Conservation (phyloP, 768 basidiomycete species). For the Dentipellis sp. region DNA sequence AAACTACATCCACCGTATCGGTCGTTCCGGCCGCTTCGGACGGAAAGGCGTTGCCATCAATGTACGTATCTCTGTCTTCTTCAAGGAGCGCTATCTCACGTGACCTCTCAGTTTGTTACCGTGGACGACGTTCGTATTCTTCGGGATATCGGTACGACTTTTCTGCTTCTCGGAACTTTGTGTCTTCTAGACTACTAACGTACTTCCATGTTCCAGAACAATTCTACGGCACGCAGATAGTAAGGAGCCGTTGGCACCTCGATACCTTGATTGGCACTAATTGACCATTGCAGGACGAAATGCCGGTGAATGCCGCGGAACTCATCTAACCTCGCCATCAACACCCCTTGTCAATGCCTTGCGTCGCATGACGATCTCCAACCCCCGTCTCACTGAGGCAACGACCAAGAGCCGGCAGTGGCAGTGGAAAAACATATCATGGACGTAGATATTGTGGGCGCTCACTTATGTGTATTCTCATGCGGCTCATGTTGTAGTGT, state of each 20-base stretch:
- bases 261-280: slow-evolving; percentile 14
- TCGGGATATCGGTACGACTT: slow-evolving; percentile 77
- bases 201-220: slow-evolving; percentile 45
- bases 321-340: slow-evolving; percentile 53
- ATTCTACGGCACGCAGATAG: slow-evolving; percentile 95
- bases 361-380: neutral
- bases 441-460: neutral
- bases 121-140: slow-evolving; percentile 94
- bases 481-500: slow-evolving; percentile 1
- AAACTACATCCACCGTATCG: slow-evolving; percentile 99
- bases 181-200: neutral
- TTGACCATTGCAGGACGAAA: slow-evolving; percentile 67
- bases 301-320: slow-evolving; percentile 98
- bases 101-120: slow-evolving; percentile 63
- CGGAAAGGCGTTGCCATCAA: slow-evolving; percentile 99
- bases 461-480: neutral
- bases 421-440: slow-evolving; percentile 54
- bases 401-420: neutral
- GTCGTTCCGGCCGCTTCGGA: slow-evolving; percentile 97
- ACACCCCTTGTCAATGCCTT: neutral
- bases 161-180: neutral
- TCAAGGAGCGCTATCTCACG: neutral
- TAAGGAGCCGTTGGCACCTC: slow-evolving; percentile 26
- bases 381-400: neutral
- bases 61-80: slow-evolving; percentile 36